Base-by-base conservation (phyloP, 495 filamentous ascomycete genomes). In the Penicillium waksmanii region DNA sequence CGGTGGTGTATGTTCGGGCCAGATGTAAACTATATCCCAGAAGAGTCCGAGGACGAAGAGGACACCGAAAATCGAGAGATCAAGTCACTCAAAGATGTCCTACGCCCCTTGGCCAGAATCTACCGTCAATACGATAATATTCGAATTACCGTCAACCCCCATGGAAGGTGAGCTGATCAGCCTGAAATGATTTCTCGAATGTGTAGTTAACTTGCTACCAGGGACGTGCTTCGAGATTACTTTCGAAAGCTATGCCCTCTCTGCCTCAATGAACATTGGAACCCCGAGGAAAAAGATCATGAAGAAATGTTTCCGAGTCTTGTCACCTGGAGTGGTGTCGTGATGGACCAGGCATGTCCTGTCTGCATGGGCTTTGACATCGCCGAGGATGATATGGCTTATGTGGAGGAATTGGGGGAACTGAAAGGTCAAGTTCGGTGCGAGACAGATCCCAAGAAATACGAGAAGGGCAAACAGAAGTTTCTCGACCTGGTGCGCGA, bases 271-370 rank as follows among this genome's bases (percentile, higher is more conserved):
- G 46, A 48, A 2, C 0, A 1, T 3, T 48, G 46, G 46, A 25
- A 48, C 23, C 10, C 46, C 46, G 46, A 31, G 27, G 27, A 31
- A 31, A 1, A 31, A 31, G 5, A 9, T 31, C 27, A 31, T 31
- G 27, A 48, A 19, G 42, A 44, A 6, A 13, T 38, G 36, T 38
- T 38, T n/a, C 8, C 11, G 9, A 4, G 36, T n/a, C 36, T 38
- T 38, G 11, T n/a, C 12, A 38, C 36, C 15, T 10, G 5, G 15
- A 44, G 3, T 10, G 42, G 42, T 44, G n/a, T 10, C 17, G 15
- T 38, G 36, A n/a, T 18, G 42, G 46, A 48, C 23, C 46, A 48
- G 46, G 46, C 46, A n/a, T 48, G 46, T 18, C 46, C 46, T 6
- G 18, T 23, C 9, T 48, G 46, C 12, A 25, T 48, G 23, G 46